Base-by-base conservation (phyloP, 1,139 yeast genomes). In the Protomyces arabidopsidicola region DNA sequence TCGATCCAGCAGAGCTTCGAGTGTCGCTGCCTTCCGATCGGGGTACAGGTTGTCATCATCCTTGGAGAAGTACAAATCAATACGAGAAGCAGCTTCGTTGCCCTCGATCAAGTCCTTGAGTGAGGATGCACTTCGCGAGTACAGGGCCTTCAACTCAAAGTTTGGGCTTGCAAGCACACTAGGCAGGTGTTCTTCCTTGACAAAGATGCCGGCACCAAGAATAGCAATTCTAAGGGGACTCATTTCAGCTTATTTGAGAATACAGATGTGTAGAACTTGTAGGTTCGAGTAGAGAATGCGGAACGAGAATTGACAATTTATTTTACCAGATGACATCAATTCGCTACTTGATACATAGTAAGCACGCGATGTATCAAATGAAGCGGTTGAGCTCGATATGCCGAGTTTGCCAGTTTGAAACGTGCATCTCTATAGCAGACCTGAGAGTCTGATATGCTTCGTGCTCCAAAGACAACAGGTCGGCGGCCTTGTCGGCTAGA, bases 41-140 rank as follows among this genome's bases (percentile, higher is more conserved):
- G 22, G 12, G 4, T n/a, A 20, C 20, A 42, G 24, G 10, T 20
- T 8, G 4, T 18, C 48, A 42, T 42, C 48, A n/a, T 42, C 48
- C 24, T 42, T 42, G 14, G 20, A n/a, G 24, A 50, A 39, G 24
- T 62, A 62, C 9, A 62, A 6, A 12, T 51, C 57, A 24, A 27
- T 20, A 14, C 24, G 22, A 10, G 51, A 18, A 24, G 36, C 35
- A 31, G 53, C 35, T 8, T 18, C 27, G 3, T 50, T 38, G 27
- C 64, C 35, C 16, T 38, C 35, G 10, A 56, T 63, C 27, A 53
- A 36, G 14, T 45, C 62, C n/a, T 9, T 24, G 10, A 60, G 65
- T 4, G 65, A 60, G 16, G 42, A 22, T 1, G 34, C 12, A 3
- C 88, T 84, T 72, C 80, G 84, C 70, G 70, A 68, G 64, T 69